Base-by-base conservation (phyloP, 1,284 basidiomycete genomes). In the Ceratobasidium sp. region DNA sequence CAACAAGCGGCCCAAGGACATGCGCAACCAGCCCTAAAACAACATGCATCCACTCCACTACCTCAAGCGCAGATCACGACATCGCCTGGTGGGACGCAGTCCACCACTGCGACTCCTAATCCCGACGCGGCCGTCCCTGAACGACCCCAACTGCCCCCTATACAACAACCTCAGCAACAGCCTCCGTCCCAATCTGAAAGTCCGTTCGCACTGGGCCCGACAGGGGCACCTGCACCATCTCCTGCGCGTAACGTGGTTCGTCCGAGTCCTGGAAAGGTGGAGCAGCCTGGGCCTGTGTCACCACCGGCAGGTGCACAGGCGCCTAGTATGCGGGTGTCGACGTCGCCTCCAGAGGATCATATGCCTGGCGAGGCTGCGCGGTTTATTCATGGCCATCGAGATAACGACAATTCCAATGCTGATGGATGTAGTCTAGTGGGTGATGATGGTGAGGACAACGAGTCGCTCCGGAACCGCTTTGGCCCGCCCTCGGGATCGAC, bases 371-470 rank as follows among this genome's bases (percentile, higher is more conserved):
- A 72, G 48, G 69, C 91, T 79, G 93, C 69, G n/a, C 56, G 57
- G n/a, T 72, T 48, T 50, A 72, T 60, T n/a, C 57, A 51, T 51
- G 69, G 27, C 44, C 57, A 60, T 2, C 45, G 60, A 22, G 29
- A 60, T 36, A 47, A 50, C 36, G 17, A 19, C 14, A 47, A n/a
- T 33, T 44, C 51, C 36, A 36, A 66, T 4, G 62, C 91, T 76
- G 91, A 89, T 77, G 62, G 29, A 27, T 72, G 27, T 56, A 57
- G 7, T 91, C 51, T 72, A 47, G 50, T 56, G 27, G 44, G 54
- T n/a, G 36, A n/a, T 27, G 24, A 47, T 62, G 93, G 11, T 92
- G 93, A 78, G 92, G 93, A 31, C 91, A 93, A 36, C 19, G 87
- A 87, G 67, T 85, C 82, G 15, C 27, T 72, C 24, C 24, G 27